phyloP scores from a whole-genome alignment of 768 basidiomycete genomes.

The Leccinum arenicola region DNA sequence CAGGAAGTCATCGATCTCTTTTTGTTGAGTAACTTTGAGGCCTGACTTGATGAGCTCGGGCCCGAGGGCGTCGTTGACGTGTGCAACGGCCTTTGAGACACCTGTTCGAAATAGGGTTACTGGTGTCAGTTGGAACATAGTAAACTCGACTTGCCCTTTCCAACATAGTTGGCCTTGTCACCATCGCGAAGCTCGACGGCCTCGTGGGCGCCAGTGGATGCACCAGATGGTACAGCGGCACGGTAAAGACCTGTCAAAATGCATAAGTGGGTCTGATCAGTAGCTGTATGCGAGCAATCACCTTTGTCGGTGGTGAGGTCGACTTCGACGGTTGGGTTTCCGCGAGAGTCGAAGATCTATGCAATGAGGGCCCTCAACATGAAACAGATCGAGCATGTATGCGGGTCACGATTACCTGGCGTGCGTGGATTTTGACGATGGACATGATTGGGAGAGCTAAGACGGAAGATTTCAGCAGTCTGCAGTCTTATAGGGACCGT shows the following conservation, averaged over 20 bases:
- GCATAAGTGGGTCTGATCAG: conserved; percentile 11
- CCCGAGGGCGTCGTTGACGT: conserved; percentile 90
- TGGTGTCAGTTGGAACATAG: not conserved
- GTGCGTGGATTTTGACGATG: conserved; percentile 87
- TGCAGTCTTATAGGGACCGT: conserved; percentile 21
- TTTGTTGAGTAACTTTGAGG: conserved; percentile 84
- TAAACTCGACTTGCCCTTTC: conserved; percentile 69
- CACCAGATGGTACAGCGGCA: conserved; percentile 95
- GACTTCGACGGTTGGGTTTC: conserved; percentile 96
- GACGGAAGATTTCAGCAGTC: conserved; percentile 12
- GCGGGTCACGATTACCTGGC: conserved; percentile 59
- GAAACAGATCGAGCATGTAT: conserved; percentile 1
- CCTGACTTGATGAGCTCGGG: conserved; percentile 83
- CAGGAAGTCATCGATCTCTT: conserved; percentile 95
- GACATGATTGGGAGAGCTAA: conserved; percentile 63
- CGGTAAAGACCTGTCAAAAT: conserved; percentile 76
- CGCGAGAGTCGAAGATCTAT: conserved; percentile 99
- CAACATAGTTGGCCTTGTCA: conserved; percentile 89
- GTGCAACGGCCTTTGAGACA: conserved; percentile 89
- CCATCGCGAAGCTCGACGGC: conserved; percentile 98
- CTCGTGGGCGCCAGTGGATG: conserved; percentile 97
- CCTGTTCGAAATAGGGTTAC: conserved; percentile 45
- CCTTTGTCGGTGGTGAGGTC: conserved; percentile 88
- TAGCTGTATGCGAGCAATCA: conserved; percentile 30
- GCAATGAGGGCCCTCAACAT: conserved; percentile 13